phyloP scores from a whole-genome alignment of 208 protist genomes.

The Trypanosoma lewisi region DNA sequence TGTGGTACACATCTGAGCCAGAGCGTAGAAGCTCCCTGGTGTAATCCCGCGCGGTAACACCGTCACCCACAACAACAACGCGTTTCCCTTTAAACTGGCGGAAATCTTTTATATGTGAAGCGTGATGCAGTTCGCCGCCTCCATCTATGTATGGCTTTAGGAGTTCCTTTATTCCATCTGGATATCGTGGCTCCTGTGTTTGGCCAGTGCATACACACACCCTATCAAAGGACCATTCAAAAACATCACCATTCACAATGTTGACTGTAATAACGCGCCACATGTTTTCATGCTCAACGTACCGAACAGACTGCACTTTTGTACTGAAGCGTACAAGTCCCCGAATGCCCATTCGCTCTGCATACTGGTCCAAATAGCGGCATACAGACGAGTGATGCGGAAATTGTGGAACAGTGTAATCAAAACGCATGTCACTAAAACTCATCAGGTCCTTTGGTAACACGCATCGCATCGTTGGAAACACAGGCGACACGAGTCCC shows the following conservation, averaged over 20 bases:
- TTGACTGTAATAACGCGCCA: slow-evolving; percentile 90
- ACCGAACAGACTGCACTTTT: slow-evolving; percentile 80
- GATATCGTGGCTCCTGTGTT: slow-evolving; percentile 77
- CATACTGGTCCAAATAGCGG: slow-evolving; percentile 76
- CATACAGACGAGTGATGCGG: slow-evolving; percentile 80
- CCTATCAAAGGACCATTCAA: slow-evolving; percentile 85
- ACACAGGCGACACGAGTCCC: slow-evolving; percentile 72
- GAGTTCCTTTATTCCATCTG: slow-evolving; percentile 34
- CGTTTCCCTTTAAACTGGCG: slow-evolving; percentile 62
- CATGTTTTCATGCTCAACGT: slow-evolving; percentile 30
- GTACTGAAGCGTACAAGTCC: slow-evolving; percentile 85
- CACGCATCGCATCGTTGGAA: slow-evolving; percentile 79
- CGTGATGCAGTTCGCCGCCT: slow-evolving; percentile 81
- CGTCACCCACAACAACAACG: slow-evolving; percentile 82
- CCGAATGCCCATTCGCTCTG: slow-evolving; percentile 57
- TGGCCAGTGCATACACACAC: slow-evolving; percentile 87
- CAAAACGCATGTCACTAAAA: slow-evolving; percentile 84
- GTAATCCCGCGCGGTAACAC: slow-evolving; percentile 82
- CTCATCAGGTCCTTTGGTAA: slow-evolving; percentile 85
- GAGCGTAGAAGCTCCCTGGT: slow-evolving; percentile 55
- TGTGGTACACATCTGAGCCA: slow-evolving; percentile 79
- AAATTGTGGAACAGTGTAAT: slow-evolving; percentile 81
- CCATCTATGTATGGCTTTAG: slow-evolving; percentile 42
- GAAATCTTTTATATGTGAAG: slow-evolving; percentile 86
- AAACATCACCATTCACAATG: slow-evolving; percentile 79